A percentile compares a stretch with the other conserved stretches of the same genome.
Evolutionary conservation across 2,329 filamentous ascomycete genomes (phyloP).

Genomic region (Cladosporium sp.): DNA sequence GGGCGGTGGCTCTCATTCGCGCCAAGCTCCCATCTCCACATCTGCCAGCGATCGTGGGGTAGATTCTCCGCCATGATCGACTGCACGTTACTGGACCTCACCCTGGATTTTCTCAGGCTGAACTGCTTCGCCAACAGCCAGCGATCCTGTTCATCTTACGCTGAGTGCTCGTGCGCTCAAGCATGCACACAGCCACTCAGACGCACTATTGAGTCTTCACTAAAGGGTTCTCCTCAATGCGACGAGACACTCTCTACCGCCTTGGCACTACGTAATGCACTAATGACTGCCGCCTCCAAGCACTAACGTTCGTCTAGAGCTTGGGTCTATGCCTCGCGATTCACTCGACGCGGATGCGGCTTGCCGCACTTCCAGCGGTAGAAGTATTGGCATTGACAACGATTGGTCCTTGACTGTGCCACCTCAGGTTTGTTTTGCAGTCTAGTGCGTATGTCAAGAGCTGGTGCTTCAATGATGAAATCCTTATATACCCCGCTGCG

Average conservation of each 20-base stretch:
- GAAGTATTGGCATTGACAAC: not conserved
- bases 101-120: not conserved
- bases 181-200: not conserved
- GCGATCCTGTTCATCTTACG: not conserved
- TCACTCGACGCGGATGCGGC: not conserved
- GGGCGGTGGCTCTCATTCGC: not conserved
- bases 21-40: slow-evolving; percentile 4
- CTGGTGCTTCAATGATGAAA: not conserved
- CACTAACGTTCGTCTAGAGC: not conserved
- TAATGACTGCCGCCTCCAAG: not conserved
- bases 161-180: not conserved
- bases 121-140: not conserved
- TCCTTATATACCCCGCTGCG: slow-evolving; percentile 3
- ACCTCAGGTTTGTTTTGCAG: slow-evolving; percentile 7
- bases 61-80: not conserved
- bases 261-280: not conserved
- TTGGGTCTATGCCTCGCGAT: not conserved
- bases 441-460: slow-evolving; percentile 11
- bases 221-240: not conserved
- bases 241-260: not conserved
- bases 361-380: slow-evolving; percentile 3
- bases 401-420: not conserved
- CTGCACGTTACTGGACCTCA: not conserved
- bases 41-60: not conserved
- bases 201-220: not conserved